phyloP scores from a whole-genome alignment of 371 early-diverging fungal genomes.

The Syncephalastrum contaminatum region DNA sequence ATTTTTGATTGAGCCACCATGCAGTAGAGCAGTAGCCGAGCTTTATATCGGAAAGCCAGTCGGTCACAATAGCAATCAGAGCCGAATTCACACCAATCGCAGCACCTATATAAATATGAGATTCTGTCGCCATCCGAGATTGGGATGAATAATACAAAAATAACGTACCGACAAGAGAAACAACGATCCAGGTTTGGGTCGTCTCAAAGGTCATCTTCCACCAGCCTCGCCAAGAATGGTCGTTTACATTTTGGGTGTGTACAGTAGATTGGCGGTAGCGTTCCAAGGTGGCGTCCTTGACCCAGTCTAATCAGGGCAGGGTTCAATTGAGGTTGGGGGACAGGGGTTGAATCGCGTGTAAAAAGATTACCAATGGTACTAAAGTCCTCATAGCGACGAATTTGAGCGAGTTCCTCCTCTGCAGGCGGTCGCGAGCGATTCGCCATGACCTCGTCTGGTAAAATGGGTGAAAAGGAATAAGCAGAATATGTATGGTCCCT shows the following conservation, averaged over 20 bases:
- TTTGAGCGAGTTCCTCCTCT: slow-evolving; percentile 57
- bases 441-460: slow-evolving; percentile 9
- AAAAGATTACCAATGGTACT: slow-evolving; percentile 69
- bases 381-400: slow-evolving; percentile 82
- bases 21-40: slow-evolving; percentile 83
- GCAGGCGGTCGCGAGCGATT: slow-evolving; percentile 26
- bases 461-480: no score
- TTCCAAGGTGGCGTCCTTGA: slow-evolving; percentile 83
- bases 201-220: slow-evolving; percentile 69
- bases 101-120: slow-evolving; percentile 51
- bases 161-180: slow-evolving; percentile 67
- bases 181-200: slow-evolving; percentile 86
- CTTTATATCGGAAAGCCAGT: slow-evolving; percentile 85
- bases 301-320: slow-evolving; percentile 71
- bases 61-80: slow-evolving; percentile 82
- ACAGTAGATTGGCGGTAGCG: slow-evolving; percentile 65
- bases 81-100: slow-evolving; percentile 84
- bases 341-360: not conserved
- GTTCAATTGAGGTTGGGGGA: no score
- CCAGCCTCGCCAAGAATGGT: slow-evolving; percentile 61
- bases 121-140: not conserved
- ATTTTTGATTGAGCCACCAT: slow-evolving; percentile 94
- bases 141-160: not conserved
- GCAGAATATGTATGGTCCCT: no score
- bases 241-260: slow-evolving; percentile 46